Base-by-base conservation (phyloP, 495 filamentous ascomycete genomes). In the Penicilliopsis zonata region DNA sequence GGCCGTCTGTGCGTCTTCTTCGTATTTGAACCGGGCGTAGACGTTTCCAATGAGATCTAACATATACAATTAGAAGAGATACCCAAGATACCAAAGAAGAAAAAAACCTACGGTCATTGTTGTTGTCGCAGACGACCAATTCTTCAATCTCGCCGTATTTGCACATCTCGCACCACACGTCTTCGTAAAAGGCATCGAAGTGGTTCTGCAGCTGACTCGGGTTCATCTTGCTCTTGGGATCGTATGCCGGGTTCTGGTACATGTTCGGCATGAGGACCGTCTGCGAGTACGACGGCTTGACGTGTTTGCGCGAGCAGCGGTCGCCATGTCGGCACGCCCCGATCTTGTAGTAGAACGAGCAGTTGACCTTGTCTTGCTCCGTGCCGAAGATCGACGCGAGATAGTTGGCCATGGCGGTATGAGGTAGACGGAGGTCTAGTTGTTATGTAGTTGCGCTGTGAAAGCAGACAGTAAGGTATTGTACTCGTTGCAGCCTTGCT, bases 21-120 rank as follows among this genome's bases (percentile, higher is more conserved):
- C 90, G 74, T 96, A 98, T 64, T 98, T 98, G 80, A 98, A 98
- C 38, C 90, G 86, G 16, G 90, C 90, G 70, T 98, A 98, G 46
- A 98, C 90, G 61, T 98, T 98, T 51, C 90, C 90, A 58, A 98
- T 95, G 9, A 98, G 69, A 63, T 98, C 81, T 85, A 42, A 9
- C 7, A 17, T 18, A 32, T 33, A 24, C 9, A 36, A 27, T 19
- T 18, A 13, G 3, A 37, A 10, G 10, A 4, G 6, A 27, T 8
- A n/a, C 17, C 20, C 6, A 15, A 13, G 12, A 19, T 21, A 27
- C n/a, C 16, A 25, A n/a, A 23, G 20, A 22, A 30, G 31, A 14
- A 37, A n/a, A n/a, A 18, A 31, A 78, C 78, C 49, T 59, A 84
- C 79, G 87, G 54, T 95, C 88, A 65, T 94, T 95, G 59, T 94